Evolutionary conservation across 1,284 basidiomycete species (phyloP), one percentile per base, ranked within the genome.

Genomic region (Malassezia globosa): DNA sequence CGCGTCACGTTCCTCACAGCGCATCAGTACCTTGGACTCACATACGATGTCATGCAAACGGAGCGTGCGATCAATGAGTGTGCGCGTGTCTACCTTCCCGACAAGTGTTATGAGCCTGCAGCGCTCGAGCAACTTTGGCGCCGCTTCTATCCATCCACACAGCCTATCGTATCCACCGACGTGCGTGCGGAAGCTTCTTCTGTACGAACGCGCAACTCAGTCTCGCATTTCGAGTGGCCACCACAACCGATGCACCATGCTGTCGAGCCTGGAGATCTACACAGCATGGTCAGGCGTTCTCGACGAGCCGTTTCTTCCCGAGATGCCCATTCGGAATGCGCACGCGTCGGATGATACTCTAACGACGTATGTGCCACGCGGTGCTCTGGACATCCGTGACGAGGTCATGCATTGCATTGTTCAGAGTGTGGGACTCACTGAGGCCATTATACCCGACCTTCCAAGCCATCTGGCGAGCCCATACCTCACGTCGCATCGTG

Each of bases 351-450:
- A 23, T 34, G 43, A 35, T 7, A 5, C 21, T 18, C 43, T 21
- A 10, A 24, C 42, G 2, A 25, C n/a, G 21, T 5, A 36, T 14
- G 13, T 11, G 23, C 39, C n/a, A 10, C 23, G 7, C 25, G 49
- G 37, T 21, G 36, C 43, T 33, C 43, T 51, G 64, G 86, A 95
- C 64, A 78, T 97, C 29, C 81, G 86, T 36, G 86, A 88, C 58
- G 87, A 87, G 56, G 88, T 99, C 26, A 89, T 97, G 84, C 83
- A 84, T 4, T 94, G 87, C 73, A 94, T 99, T 52, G 89, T 90
- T 1, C 92, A 90, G 71, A 94, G 88, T 4, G 96, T 99, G 48
- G 92, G 92, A 3, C 77, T 99, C 10, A 76, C 86, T n/a, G 90
- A 94, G 59, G 83, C 87, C 6, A 79, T 82, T 7, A 75, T 83